A percentile compares a stretch with the other conserved stretches of the same genome.
Evolutionary conservation across 768 basidiomycete genomes (phyloP).

Genomic region (Agaricus sinodeliciosus): DNA sequence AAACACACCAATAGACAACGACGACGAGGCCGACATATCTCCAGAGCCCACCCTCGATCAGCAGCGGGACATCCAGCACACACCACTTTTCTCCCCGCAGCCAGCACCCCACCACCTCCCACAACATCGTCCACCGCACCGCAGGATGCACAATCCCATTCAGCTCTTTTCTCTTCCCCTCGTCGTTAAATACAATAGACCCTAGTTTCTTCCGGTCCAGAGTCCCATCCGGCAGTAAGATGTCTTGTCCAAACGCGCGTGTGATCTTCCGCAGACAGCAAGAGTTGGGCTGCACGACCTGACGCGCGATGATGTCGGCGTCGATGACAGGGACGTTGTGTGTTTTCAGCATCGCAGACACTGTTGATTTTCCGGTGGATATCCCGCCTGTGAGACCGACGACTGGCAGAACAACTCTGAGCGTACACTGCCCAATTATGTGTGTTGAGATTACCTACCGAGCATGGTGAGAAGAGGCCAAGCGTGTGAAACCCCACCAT

Average conservation of each 20-base stretch:
- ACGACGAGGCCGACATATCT: slow-evolving; percentile 77
- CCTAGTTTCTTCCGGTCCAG: slow-evolving; percentile 85
- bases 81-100: slow-evolving; percentile 70
- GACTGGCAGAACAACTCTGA: slow-evolving; percentile 49
- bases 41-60: slow-evolving; percentile 87
- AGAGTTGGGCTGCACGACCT: slow-evolving; percentile 82
- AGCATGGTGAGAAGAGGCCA: not conserved
- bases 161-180: slow-evolving; percentile 58
- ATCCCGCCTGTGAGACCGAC: slow-evolving; percentile 96
- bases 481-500: not conserved
- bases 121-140: slow-evolving; percentile 73
- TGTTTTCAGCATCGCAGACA: slow-evolving; percentile 62
- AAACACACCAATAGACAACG: slow-evolving; percentile 94
- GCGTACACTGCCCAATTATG: no score
- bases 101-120: slow-evolving; percentile 66
- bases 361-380: slow-evolving; percentile 94
- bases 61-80: slow-evolving; percentile 84
- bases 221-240: slow-evolving; percentile 62
- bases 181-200: slow-evolving; percentile 76
- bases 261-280: slow-evolving; percentile 63
- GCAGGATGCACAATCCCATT: slow-evolving; percentile 90
- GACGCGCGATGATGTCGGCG: slow-evolving; percentile 83
- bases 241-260: slow-evolving; percentile 58
- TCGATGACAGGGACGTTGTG: slow-evolving; percentile 82
- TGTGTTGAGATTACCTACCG: not conserved